Conservation (phyloP, 768 basidiomycete genomes). For the Auriscalpium microsporum region DNA sequence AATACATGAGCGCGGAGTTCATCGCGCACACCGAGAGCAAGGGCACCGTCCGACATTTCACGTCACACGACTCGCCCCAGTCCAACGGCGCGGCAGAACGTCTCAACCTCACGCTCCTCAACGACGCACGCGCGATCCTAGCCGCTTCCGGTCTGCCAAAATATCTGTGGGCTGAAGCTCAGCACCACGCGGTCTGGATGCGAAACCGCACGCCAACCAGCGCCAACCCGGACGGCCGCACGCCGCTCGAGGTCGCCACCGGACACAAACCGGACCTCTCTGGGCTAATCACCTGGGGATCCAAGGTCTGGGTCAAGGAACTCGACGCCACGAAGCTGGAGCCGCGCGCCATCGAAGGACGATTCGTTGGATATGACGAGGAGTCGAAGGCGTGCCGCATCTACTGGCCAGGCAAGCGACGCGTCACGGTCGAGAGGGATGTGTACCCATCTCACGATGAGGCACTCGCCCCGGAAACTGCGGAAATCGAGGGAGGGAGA, state of each 20-base stretch:
- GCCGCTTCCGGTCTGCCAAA: conserved; percentile 7
- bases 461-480: no score
- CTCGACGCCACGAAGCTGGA: conserved; percentile 10
- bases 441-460: conserved; percentile 1
- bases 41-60: background rate
- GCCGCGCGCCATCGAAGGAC: conserved; percentile 1
- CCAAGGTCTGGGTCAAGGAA: conserved; percentile 11
- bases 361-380: conserved; percentile 28
- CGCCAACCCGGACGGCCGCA: conserved; percentile 12
- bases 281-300: conserved; percentile 4
- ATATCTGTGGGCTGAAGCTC: conserved; percentile 21
- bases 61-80: background rate
- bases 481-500: no score
- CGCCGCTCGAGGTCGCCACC: conserved; percentile 18
- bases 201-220: conserved; percentile 12
- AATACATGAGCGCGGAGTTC: background rate
- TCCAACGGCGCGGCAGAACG: background rate
- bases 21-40: background rate
- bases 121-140: background rate
- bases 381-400: conserved; percentile 24
- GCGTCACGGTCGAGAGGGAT: conserved; percentile 21
- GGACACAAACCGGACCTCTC: conserved; percentile 22
- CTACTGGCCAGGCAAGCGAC: conserved; percentile 25
- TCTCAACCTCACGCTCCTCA: background rate
- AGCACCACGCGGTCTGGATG: conserved; percentile 16